A percentile compares a stretch with the other conserved stretches of the same genome.
Conservation (phyloP, 495 filamentous ascomycete genomes). For the Aspergillus affinis region DNA sequence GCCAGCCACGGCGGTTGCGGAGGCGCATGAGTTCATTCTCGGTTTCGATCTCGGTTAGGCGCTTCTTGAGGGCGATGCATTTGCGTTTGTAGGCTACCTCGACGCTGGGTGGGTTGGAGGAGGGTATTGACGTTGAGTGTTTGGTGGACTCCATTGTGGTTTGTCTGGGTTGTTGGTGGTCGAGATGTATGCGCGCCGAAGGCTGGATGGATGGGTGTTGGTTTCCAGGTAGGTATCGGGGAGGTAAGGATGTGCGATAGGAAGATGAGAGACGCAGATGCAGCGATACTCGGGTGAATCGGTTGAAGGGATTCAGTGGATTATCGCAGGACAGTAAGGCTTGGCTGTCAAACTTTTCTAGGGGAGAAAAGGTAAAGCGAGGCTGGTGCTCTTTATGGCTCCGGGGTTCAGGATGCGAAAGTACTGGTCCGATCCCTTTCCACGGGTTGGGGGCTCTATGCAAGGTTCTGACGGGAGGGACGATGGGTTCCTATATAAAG, state of each 20-base stretch:
- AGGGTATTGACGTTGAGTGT: conserved; percentile 23
- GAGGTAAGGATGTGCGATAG: conserved; percentile 1
- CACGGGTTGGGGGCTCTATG: background rate
- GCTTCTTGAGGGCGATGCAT: conserved; percentile 91
- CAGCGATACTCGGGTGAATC: background rate
- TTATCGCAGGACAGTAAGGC: too few species aligned
- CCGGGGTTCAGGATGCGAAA: background rate
- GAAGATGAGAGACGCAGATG: conserved; percentile 1
- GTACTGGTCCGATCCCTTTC: background rate
- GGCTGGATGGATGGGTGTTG: background rate
- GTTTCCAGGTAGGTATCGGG: background rate
- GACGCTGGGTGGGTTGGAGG: conserved; percentile 74
- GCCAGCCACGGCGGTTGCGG: conserved; percentile 75
- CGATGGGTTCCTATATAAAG: background rate
- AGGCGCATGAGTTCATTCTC: conserved; percentile 78
- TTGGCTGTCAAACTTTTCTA: background rate
- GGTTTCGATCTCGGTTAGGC: conserved; percentile 85
- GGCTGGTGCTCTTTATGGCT: conserved; percentile 3
- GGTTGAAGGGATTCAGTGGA: background rate
- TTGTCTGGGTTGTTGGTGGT: background rate
- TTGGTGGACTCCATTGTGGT: conserved; percentile 34
- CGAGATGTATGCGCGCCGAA: background rate
- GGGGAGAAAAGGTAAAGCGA: background rate
- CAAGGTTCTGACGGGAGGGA: background rate
- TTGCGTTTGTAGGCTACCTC: conserved; percentile 96